Evolutionary conservation across 1,139 yeast species (phyloP).

Genomic region (Candida pseudoviswanathii): DNA sequence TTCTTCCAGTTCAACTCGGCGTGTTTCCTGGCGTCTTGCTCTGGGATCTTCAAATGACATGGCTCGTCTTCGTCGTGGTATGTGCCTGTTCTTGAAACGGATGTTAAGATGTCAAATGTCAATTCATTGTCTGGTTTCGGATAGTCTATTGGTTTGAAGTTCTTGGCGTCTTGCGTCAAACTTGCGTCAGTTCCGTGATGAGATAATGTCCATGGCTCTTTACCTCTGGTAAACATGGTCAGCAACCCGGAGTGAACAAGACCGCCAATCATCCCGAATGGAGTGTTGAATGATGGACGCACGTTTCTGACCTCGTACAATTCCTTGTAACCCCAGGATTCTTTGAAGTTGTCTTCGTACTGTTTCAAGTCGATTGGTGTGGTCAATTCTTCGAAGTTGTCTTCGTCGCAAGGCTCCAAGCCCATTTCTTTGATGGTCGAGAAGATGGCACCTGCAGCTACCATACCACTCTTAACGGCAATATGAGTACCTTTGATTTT

Average conservation of each 20-base stretch:
- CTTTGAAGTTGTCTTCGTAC: constrained; percentile 65
- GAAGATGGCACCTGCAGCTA: constrained; percentile 87
- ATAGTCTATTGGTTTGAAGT: constrained; percentile 72
- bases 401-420: constrained; percentile 52
- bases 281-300: constrained; percentile 82
- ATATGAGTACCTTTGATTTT: constrained; percentile 98
- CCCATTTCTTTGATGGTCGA: constrained; percentile 51
- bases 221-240: constrained; percentile 74
- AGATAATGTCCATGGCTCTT: constrained; percentile 83
- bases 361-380: constrained; percentile 52
- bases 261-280: constrained; percentile 77
- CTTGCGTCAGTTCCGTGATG: constrained; percentile 74
- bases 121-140: constrained; percentile 93
- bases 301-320: constrained; percentile 81
- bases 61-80: constrained; percentile 93
- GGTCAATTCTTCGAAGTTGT: constrained; percentile 38
- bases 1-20: constrained; percentile 69
- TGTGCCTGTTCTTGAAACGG: constrained; percentile 94
- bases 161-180: constrained; percentile 65
- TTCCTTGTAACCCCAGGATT: constrained; percentile 88
- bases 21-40: constrained; percentile 70
- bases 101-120: constrained; percentile 87
- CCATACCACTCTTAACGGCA: constrained; percentile 91
- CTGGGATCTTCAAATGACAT: constrained; percentile 80
- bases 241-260: constrained; percentile 83